Conservation (phyloP, 805 yeast species). For the Candida gorgasii region DNA sequence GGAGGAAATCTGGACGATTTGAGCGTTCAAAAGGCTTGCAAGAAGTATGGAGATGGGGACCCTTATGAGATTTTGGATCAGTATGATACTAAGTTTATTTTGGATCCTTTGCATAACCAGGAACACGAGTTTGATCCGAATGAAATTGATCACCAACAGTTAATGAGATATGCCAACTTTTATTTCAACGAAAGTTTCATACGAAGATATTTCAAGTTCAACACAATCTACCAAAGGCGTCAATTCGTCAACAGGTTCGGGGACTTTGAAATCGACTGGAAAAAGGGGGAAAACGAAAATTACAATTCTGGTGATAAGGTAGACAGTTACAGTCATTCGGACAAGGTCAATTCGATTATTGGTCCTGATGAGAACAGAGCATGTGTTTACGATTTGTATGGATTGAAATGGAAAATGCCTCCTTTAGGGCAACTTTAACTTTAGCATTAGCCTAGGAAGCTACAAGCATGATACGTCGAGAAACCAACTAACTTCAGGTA, state of each 20-base stretch:
- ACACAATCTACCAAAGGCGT: slow-evolving; percentile 41
- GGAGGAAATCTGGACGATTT: slow-evolving; percentile 21
- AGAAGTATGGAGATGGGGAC: slow-evolving; percentile 29
- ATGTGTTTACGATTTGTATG: slow-evolving; percentile 37
- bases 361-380: slow-evolving; percentile 15
- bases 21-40: slow-evolving; percentile 17
- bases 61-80: slow-evolving; percentile 21
- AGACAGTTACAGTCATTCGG: slow-evolving; percentile 13
- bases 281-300: slow-evolving; percentile 17
- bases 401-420: slow-evolving; percentile 46
- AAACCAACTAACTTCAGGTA: no score
- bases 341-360: slow-evolving; percentile 6
- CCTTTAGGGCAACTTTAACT: slow-evolving; percentile 35
- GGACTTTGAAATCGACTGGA: slow-evolving; percentile 35
- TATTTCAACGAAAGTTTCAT: slow-evolving; percentile 33
- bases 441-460: no score
- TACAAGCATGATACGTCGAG: no score
- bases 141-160: slow-evolving; percentile 15
- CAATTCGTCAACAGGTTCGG: slow-evolving; percentile 45
- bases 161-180: slow-evolving; percentile 34
- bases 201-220: slow-evolving; percentile 37
- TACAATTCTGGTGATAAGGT: slow-evolving; percentile 12
- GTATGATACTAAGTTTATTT: slow-evolving; percentile 21
- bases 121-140: not conserved
- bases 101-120: slow-evolving; percentile 14